Evolutionary conservation across 345 rosid genomes (phyloP), one percentile per base, ranked within the genome.

Genomic region (Fremontodendron californicum): DNA sequence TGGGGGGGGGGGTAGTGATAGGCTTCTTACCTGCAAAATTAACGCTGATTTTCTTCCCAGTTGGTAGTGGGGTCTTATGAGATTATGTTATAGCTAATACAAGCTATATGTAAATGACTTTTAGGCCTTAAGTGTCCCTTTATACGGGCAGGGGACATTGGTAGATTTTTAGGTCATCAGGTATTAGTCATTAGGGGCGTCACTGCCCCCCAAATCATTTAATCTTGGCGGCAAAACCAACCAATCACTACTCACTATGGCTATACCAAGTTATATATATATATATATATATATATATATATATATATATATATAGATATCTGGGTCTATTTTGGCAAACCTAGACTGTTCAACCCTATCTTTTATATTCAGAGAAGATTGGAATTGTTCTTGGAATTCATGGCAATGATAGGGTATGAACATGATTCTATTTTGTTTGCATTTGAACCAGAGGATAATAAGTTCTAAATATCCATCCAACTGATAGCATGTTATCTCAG

Each of bases 121-220:
- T 55, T 51, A 71, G 77, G 77, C 77, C 80, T 71, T 75, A 40
- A 65, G 21, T 46, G 81, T 68, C 75, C 74, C 65, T 75, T 62
- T 65, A 5, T 33, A 12, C 3, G 49, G 33, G 75, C 76, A 31
- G 21, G 66, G 40, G 29, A 7, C 73, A 25, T 21, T 23, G 29
- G 31, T 43, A 21, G 62, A 48, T 46, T 52, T 76, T 51, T 8
- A 21, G 73, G 35, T 3, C 31, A 18, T 12, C 77, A 61, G 70
- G 23, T 25, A 2, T 60, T 18, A 27, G 62, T 23, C 74, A 27
- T 70, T 51, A 52, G 6, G 29, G 48, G 58, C n/a, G 71, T 67
- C 16, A 46, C 54, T n/a, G 60, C 55, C 21, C 54, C 42, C 29
- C 2, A 73, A 37, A 39, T n/a, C 11, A 43, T 5, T 83, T 48